Conservation (phyloP, 768 basidiomycete genomes). For the Rubroboletus satanas region DNA sequence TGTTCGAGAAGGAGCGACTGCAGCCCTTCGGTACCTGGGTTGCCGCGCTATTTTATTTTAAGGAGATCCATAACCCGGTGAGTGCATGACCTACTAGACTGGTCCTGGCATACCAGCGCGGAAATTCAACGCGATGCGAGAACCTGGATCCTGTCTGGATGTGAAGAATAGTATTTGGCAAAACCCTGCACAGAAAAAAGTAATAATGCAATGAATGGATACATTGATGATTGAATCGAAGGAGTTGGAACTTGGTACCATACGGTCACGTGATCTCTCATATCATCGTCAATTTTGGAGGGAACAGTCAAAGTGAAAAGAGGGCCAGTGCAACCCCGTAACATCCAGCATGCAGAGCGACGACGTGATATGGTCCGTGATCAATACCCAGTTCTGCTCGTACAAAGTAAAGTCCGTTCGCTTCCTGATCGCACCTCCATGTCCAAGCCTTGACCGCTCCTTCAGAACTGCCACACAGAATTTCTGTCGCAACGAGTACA, state of each 20-base stretch:
- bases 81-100: background rate
- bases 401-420: slow-evolving; percentile 95
- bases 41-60: background rate
- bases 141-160: background rate
- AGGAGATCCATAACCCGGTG: background rate
- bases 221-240: background rate
- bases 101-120: background rate
- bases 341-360: slow-evolving; percentile 72
- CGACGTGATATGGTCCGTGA: slow-evolving; percentile 98
- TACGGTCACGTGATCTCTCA: slow-evolving; percentile 10
- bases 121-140: background rate
- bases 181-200: background rate
- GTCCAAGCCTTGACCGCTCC: slow-evolving; percentile 10
- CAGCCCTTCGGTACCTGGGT: background rate
- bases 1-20: background rate
- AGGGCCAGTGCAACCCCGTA: background rate
- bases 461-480: slow-evolving; percentile 89
- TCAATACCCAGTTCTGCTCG: slow-evolving; percentile 93
- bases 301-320: background rate
- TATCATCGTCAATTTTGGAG: background rate
- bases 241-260: too few relatives aligned
- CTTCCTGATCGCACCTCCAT: background rate
- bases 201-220: background rate
- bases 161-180: background rate
- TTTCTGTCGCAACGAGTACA: slow-evolving; percentile 98